Evolutionary conservation across 768 basidiomycete genomes (phyloP), one percentile per base, ranked within the genome.

Genomic region (Podaxis sp.): DNA sequence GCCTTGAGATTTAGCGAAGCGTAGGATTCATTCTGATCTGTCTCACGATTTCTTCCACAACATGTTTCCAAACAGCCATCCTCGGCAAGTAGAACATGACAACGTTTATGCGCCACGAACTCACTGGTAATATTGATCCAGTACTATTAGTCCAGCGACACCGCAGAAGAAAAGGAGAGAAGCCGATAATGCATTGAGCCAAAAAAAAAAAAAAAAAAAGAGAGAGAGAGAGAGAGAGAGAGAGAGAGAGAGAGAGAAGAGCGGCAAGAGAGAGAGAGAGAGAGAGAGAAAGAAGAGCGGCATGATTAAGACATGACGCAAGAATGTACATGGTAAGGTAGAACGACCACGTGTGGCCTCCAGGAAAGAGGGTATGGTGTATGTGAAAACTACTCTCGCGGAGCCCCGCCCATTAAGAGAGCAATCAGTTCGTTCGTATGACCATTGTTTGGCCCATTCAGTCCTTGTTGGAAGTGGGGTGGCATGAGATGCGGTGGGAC

Each of bases 351-450:
- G 32, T 32, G 32, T 32, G 32, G 32, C 32, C 32, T 32, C 32
- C 9, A 32, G 28, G 28, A 62, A 53, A 52, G 44, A 14, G 36
- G 23, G 32, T 36, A 48, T 37, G 57, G 16, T 36, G 7, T 44
- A 18, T 18, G 51, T 53, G 52, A 14, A 48, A 58, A 40, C 85
- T 75, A 91, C 66, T 91, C 88, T 72, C 89, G 77, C 65, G 83
- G 86, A 57, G 75, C 67, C 58, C 87, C 88, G 56, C 86, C 88
- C 89, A 93, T 87, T 63, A 93, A 81, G 61, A 93, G 79, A 48
- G 91, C 85, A 87, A 93, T 92, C 65, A 93, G 74, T 69, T 93
- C 91, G 63, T 89, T 87, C 47, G 84, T 75, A 36, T 84, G 82
- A 66, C 84, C 85, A 62, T 76, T 83, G 68, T 75, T 81, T 21